phyloP scores from a whole-genome alignment of 805 yeast species.

The Suhomyces sp. region DNA sequence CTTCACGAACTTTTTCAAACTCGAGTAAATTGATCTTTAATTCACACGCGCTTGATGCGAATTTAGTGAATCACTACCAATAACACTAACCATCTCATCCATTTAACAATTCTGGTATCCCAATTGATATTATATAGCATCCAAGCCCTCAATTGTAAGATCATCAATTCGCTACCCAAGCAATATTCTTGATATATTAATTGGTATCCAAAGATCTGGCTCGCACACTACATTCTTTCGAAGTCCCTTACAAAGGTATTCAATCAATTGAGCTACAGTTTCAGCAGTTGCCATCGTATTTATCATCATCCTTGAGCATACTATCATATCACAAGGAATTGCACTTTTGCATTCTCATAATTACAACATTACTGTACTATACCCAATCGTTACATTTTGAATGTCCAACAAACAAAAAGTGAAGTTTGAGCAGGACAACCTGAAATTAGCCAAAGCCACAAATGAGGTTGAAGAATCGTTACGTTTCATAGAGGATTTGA shows the following conservation, averaged over 20 bases:
- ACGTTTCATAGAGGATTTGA: conserved; percentile 68
- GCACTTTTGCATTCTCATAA: not conserved
- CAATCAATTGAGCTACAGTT: not conserved
- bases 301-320: not conserved
- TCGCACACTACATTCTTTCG: not conserved
- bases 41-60: not conserved
- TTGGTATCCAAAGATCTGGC: not conserved
- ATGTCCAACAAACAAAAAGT: conserved; percentile 4
- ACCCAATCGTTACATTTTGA: not conserved
- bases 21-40: not conserved
- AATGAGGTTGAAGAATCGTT: conserved; percentile 45
- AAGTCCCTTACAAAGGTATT: not conserved
- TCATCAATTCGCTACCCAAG: not conserved
- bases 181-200: not conserved
- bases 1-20: not conserved
- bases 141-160: not conserved
- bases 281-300: not conserved
- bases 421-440: conserved; percentile 5
- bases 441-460: conserved; percentile 5
- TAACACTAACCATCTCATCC: not conserved
- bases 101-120: not conserved
- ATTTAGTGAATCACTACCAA: not conserved
- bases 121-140: not conserved
- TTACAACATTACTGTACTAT: not conserved
- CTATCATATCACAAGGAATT: not conserved